Evolutionary conservation across 768 basidiomycete species (phyloP), one percentile per base, ranked within the genome.

Genomic region (Boletus patriciae): DNA sequence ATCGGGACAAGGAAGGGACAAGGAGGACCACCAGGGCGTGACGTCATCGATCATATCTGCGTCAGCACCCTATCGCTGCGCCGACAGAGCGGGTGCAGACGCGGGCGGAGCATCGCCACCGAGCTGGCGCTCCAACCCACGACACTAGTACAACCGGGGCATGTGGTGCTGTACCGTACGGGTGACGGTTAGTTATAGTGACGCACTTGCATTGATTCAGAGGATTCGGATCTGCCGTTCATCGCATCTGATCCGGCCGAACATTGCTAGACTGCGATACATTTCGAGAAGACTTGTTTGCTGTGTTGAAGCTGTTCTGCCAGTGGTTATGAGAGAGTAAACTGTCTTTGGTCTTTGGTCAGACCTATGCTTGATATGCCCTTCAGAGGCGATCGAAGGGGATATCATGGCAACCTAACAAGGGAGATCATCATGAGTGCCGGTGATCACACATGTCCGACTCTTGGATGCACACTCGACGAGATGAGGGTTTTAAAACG

Each of bases 251-350:
- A 84, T 72, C 50, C 73, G 65, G 1, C 83, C 82, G 16, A 76
- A 70, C 0, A 78, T 72, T 1, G 82, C 78, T 21, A 82, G 62
- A 3, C 73, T 73, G 8, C 76, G 73, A 64, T 84, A 37, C 13
- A 16, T 40, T 8, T 46, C 40, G 3, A 40, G 25, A 33, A 34
- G 56, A 18, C 29, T 31, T 33, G 37, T 40, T 31, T 27, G 52
- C 10, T 21, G 34, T 6, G 27, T 8, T 13, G 45, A 15, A 16
- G n/a, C 11, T 16, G 27, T 50, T 10, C 12, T 21, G 34, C 27
- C 5, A 34, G 54, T 33, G n/a, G 10, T 16, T 29, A 25, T 25
- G 25, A 25, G 25, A 25, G 25, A 25, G 48, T 37, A 25, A 37
- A 6, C 23, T 10, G 11, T 37, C 33, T 25, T 25, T 25, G 25